phyloP scores from a whole-genome alignment of 75 land plant genomes.

The Cunninghamia lanceolata region DNA sequence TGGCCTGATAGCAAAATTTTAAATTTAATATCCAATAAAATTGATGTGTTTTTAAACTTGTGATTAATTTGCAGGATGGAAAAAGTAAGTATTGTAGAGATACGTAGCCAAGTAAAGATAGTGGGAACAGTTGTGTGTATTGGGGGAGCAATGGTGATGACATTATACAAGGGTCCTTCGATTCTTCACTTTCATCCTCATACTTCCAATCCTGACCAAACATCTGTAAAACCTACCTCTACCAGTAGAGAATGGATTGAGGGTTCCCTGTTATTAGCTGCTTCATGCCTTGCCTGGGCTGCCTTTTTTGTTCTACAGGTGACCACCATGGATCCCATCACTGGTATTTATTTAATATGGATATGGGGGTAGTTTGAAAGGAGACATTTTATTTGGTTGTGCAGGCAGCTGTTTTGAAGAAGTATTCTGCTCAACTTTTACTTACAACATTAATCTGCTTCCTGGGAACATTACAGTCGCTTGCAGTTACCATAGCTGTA shows the following conservation, averaged over 20 bases:
- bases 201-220: not conserved
- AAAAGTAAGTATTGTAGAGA: constrained; percentile 19
- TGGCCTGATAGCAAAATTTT: not conserved
- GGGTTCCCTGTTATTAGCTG: constrained; percentile 29
- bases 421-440: constrained; percentile 30
- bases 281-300: constrained; percentile 31
- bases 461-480: constrained; percentile 29
- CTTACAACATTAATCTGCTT: constrained; percentile 40
- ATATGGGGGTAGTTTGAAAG: not conserved
- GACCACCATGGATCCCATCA: not conserved
- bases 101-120: constrained; percentile 38
- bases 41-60: not conserved
- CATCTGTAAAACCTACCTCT: not conserved
- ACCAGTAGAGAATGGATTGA: constrained; percentile 24
- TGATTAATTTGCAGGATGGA: constrained; percentile 24
- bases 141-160: constrained; percentile 57
- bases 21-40: too few relatives aligned
- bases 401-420: constrained; percentile 25
- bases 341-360: not conserved
- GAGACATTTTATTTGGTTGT: not conserved
- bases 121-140: constrained; percentile 31
- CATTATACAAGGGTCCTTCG: constrained; percentile 47
- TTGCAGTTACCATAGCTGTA: constrained; percentile 17
- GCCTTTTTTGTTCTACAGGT: constrained; percentile 37
- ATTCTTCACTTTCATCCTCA: constrained; percentile 13